These are phyloP conservation scores for Dothistroma septosporum DNA, from an alignment of 2,329 filamentous ascomycete species.

Conservation along the genomic window DNA sequence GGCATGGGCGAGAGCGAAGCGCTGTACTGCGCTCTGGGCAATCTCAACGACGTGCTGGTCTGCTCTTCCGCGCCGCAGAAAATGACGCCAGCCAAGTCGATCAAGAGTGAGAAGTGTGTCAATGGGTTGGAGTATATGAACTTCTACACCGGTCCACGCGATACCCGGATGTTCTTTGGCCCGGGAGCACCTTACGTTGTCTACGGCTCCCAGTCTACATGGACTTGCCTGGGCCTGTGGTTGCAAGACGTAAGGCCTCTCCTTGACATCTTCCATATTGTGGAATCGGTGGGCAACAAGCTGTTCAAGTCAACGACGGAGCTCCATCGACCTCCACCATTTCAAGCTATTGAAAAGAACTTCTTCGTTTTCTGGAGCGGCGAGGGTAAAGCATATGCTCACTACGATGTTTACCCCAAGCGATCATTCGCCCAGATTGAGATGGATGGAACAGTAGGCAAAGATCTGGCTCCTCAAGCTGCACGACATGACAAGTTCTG, in stretches of 20 bases:
- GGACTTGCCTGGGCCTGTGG: slow-evolving; percentile 55
- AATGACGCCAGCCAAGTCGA: slow-evolving; percentile 8
- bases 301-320: slow-evolving; percentile 45
- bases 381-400: slow-evolving; percentile 44
- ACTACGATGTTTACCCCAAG: slow-evolving; percentile 49
- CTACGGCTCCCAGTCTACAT: slow-evolving; percentile 52
- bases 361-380: slow-evolving; percentile 59
- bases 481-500: slow-evolving; percentile 42
- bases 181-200: slow-evolving; percentile 47
- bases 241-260: slow-evolving; percentile 51
- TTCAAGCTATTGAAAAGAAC: slow-evolving; percentile 53
- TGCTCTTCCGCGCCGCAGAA: slow-evolving; percentile 1
- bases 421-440: slow-evolving; percentile 48
- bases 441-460: slow-evolving; percentile 44
- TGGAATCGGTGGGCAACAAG: slow-evolving; percentile 8
- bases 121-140: slow-evolving; percentile 12
- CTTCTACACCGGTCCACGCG: slow-evolving; percentile 47
- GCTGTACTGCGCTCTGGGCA: slow-evolving; percentile 3
- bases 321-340: slow-evolving; percentile 47
- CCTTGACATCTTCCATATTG: slow-evolving; percentile 31
- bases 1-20: slow-evolving; percentile 1
- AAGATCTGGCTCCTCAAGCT: slow-evolving; percentile 42
- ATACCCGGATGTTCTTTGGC: slow-evolving; percentile 55
- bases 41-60: slow-evolving; percentile 7
- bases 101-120: slow-evolving; percentile 36